Percentiles rank a stretch among this genome's conserved stretches.
Conservation (phyloP, 805 yeast genomes). For the Pichia pseudocactophila region DNA sequence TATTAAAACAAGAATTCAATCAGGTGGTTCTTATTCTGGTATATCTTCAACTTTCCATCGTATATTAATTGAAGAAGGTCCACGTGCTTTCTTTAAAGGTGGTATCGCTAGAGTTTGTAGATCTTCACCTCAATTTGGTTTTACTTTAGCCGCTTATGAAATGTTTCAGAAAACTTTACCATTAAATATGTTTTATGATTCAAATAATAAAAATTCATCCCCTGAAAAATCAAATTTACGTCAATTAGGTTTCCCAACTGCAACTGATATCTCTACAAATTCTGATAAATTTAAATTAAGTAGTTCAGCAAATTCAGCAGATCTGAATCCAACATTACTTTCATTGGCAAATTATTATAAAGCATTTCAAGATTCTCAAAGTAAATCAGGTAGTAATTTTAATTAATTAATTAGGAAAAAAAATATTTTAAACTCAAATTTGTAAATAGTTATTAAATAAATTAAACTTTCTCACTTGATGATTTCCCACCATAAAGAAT, state of each 20-base stretch:
- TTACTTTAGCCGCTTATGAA: conserved; percentile 96
- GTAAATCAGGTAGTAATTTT: not conserved
- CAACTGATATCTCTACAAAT: conserved; percentile 17
- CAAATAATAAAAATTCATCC: conserved; percentile 17
- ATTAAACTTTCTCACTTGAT: not conserved
- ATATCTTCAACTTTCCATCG: conserved; percentile 68
- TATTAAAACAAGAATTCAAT: conserved; percentile 88
- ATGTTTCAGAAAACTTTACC: conserved; percentile 75
- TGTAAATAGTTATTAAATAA: too few species aligned
- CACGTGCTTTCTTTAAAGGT: conserved; percentile 87
- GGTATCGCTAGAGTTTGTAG: conserved; percentile 90
- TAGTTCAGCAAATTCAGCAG: conserved; percentile 17
- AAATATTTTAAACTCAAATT: too few species aligned
- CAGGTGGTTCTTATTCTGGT: conserved; percentile 69
- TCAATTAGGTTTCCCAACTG: not conserved
- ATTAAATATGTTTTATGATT: conserved; percentile 34
- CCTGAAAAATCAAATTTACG: not conserved
- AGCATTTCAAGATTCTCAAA: conserved; percentile 6
- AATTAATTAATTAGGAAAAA: too few species aligned
- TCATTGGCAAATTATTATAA: conserved; percentile 12
- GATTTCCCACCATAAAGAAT: not conserved
- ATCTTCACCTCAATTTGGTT: conserved; percentile 97
- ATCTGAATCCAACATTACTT: conserved; percentile 23
- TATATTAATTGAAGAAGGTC: conserved; percentile 75
- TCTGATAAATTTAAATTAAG: conserved; percentile 25